phyloP scores from a whole-genome alignment of 1,139 yeast species.

The Citeromyces hawaiiensis region DNA sequence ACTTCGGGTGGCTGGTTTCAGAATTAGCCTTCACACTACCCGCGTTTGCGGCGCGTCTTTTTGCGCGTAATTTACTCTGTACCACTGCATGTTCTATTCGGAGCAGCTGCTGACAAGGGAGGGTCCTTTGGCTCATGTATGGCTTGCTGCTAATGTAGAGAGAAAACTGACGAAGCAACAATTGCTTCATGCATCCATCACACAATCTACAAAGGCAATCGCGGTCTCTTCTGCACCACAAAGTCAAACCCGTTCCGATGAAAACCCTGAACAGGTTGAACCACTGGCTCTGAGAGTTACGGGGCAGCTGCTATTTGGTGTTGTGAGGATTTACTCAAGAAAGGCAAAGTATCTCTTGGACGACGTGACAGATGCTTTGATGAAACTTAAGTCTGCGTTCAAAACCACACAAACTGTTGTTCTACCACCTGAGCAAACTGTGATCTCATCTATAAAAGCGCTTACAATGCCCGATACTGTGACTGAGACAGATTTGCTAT shows the following conservation, averaged over 20 bases:
- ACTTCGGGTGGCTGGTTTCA: background rate
- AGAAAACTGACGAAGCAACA: slow-evolving; percentile 69
- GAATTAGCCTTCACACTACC: background rate
- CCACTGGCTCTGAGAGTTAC: slow-evolving; percentile 73
- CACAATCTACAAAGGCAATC: slow-evolving; percentile 48
- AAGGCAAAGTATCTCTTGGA: slow-evolving; percentile 77
- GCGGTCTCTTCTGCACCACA: slow-evolving; percentile 11
- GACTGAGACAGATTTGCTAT: slow-evolving; percentile 62
- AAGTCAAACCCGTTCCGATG: background rate
- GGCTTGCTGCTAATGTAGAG: slow-evolving; percentile 90
- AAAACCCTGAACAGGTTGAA: slow-evolving; percentile 14
- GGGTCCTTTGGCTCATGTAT: slow-evolving; percentile 81
- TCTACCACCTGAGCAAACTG: slow-evolving; percentile 18
- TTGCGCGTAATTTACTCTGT: background rate
- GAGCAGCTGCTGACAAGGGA: slow-evolving; percentile 31
- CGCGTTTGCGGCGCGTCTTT: slow-evolving; percentile 1
- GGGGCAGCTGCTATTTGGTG: slow-evolving; percentile 81
- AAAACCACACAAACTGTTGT: slow-evolving; percentile 23
- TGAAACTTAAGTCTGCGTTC: slow-evolving; percentile 66
- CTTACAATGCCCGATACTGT: slow-evolving; percentile 65
- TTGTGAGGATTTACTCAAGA: slow-evolving; percentile 76
- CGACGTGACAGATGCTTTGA: slow-evolving; percentile 71
- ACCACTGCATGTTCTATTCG: slow-evolving; percentile 1
- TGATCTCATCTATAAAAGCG: slow-evolving; percentile 27
- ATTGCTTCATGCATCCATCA: slow-evolving; percentile 57